Evolutionary conservation across 1,284 basidiomycete genomes (phyloP).

Genomic region (Pisolithus thermaeus): DNA sequence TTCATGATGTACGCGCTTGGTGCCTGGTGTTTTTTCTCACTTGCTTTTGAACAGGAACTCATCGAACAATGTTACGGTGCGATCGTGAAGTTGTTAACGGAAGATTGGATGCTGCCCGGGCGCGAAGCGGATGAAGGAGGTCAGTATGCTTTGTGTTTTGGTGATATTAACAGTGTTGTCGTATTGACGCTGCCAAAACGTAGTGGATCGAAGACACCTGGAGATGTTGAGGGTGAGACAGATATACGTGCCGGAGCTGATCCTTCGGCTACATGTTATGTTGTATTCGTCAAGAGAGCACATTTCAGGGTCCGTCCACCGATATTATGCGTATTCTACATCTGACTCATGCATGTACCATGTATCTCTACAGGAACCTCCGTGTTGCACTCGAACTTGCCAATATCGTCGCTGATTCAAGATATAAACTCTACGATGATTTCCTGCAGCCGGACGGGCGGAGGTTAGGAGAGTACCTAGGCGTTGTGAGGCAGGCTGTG

Average conservation of each 20-base stretch:
- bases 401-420: conserved; percentile 85
- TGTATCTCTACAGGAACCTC: conserved; percentile 57
- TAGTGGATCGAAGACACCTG: conserved; percentile 52
- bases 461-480: conserved; percentile 65
- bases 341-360: conserved; percentile 2
- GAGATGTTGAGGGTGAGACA: conserved; percentile 82
- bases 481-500: conserved; percentile 63
- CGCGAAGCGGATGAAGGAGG: conserved; percentile 40
- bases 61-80: conserved; percentile 56
- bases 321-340: background rate
- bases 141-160: background rate
- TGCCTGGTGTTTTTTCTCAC: conserved; percentile 1
- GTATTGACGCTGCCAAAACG: background rate
- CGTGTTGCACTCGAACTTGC: conserved; percentile 72
- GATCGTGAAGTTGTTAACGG: conserved; percentile 62
- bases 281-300: conserved; percentile 62
- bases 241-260: conserved; percentile 87
- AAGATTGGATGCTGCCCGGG: conserved; percentile 67
- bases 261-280: conserved; percentile 78
- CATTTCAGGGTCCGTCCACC: conserved; percentile 62
- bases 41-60: conserved; percentile 34
- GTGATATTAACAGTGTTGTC: conserved; percentile 1
- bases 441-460: conserved; percentile 60
- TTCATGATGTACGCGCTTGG: conserved; percentile 19
- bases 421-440: conserved; percentile 83